These are phyloP conservation scores for Catenaria anguillulae DNA, from an alignment of 371 early-diverging fungal species.

Conservation along the genomic window DNA sequence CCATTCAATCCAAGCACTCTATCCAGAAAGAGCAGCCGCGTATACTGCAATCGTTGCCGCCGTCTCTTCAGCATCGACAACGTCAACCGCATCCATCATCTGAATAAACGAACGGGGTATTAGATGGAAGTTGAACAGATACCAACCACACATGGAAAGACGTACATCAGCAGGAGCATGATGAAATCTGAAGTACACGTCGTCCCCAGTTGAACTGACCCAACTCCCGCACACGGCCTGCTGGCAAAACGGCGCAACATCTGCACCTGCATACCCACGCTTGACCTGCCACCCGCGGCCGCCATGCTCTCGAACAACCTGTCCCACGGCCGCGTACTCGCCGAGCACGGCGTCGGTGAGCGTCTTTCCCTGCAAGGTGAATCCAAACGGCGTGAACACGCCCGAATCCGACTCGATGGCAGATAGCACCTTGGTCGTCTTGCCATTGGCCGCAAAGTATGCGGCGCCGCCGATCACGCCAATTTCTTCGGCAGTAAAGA, in stretches of 20 bases:
- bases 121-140: not conserved
- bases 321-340: not conserved
- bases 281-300: not conserved
- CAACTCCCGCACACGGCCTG: not conserved
- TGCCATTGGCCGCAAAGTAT: constrained; percentile 28
- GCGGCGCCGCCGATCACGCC: constrained; percentile 30
- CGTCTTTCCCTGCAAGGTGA: constrained; percentile 12
- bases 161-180: not conserved
- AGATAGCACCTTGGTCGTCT: constrained; percentile 25
- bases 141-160: not conserved
- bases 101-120: not conserved
- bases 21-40: not conserved
- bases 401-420: constrained; percentile 39
- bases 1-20: too few relatives aligned
- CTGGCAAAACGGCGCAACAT: not conserved
- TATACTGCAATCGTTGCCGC: not conserved
- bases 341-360: not conserved
- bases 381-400: constrained; percentile 36
- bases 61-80: not conserved
- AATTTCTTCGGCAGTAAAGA: constrained; percentile 43
- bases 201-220: not conserved
- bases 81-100: not conserved
- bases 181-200: constrained; percentile 2
- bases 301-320: not conserved
- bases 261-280: not conserved